Base-by-base conservation (phyloP, 1,139 yeast genomes). In the Suhomyces kunorum region DNA sequence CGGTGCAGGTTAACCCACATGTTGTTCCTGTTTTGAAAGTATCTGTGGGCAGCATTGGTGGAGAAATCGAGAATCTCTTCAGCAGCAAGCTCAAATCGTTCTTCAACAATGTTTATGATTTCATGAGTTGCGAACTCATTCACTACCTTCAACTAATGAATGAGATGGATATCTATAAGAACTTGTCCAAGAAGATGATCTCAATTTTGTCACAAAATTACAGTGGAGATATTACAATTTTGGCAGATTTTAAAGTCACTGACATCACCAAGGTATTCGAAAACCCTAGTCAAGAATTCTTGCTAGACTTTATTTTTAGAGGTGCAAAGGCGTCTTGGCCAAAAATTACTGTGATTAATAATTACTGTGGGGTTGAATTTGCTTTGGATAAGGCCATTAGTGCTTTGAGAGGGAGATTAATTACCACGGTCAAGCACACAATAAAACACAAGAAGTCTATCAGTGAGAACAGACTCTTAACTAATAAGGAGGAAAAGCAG, bases 241-340 rank as follows among this genome's bases (percentile, higher is more conserved):
- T 92, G 34, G 98, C 98, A 0, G 87, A 85, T 38, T 71, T 84
- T 43, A 68, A 74, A 29, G 54, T 80, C 13, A 53, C 70, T 1
- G 92, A 88, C 48, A 68, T 87, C 41, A 63, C 71, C 25, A 81
- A 79, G 44, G 63, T 92, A 28, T 74, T 92, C 53, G 74, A 76
- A 20, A 90, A 92, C 55, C 98, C 98, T 1, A 76, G 90, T 0
- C 81, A 85, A 0, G 85, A 80, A 38, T 87, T 85, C 53, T 63
- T 89, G 39, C 61, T 81, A 35, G 83, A 83, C 42, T 83, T 89
- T 42, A 77, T 83, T 6, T 71, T 82, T 31, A 75, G 95, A 47
- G 98, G 98, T 1, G 95, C 95, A 0, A 70, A 87, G 46, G 92
- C 97, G 0, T 83, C 96, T 0, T 92, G 98, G 97, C 95, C 96